Conservation (phyloP, 148 eudicot genomes). For the Heliamphora exappendiculata region DNA sequence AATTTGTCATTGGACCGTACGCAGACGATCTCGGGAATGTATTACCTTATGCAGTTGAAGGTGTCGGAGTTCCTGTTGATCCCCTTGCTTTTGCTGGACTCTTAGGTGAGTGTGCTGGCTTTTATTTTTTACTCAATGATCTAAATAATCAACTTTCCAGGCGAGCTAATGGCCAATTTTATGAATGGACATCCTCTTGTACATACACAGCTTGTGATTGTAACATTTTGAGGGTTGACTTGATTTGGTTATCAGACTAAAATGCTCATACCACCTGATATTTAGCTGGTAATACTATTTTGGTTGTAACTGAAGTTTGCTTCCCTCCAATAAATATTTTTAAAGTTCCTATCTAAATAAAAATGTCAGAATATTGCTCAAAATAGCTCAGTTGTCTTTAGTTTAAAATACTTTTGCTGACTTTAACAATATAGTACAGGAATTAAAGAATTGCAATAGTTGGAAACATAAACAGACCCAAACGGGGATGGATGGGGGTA, state of each 20-base stretch:
- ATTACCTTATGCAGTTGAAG: conserved; percentile 88
- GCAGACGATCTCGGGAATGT: conserved; percentile 91
- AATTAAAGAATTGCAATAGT: neutral
- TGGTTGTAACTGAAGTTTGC: neutral
- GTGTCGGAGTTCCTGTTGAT: conserved; percentile 89
- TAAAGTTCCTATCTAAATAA: too few species aligned
- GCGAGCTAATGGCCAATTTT: neutral
- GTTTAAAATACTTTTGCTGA: neutral
- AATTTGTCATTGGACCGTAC: conserved; percentile 80
- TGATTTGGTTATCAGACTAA: neutral
- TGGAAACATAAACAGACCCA: too few species aligned
- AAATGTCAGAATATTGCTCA: neutral
- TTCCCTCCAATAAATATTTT: neutral
- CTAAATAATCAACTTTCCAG: neutral
- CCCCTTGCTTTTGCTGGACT: conserved; percentile 99
- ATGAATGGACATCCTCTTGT: neutral
- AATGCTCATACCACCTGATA: neutral
- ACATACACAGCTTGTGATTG: neutral
- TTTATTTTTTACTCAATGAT: neutral
- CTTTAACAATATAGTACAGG: neutral
- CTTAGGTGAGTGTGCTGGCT: conserved; percentile 41
- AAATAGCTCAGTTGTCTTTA: neutral
- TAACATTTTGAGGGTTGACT: neutral
- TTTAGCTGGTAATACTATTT: neutral
- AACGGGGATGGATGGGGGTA: too few species aligned